These are phyloP conservation scores for Fraxinus xanthoxyloides DNA, from an alignment of 305 asterid genomes.

Conservation along the genomic window DNA sequence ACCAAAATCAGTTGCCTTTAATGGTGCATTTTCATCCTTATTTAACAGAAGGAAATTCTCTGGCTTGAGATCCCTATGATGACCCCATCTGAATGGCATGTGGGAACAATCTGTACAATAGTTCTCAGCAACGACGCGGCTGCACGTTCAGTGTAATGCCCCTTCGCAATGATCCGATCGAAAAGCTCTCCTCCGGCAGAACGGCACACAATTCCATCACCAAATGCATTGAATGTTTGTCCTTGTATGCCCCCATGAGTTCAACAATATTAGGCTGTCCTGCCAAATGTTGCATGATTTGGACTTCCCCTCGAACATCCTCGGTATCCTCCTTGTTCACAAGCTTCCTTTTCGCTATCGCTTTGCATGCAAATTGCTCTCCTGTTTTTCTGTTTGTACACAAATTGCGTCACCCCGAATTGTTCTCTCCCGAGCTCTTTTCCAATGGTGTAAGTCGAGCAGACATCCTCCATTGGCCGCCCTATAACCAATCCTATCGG, in stretches of 20 bases:
- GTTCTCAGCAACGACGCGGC: not conserved
- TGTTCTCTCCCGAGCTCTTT: constrained; percentile 62
- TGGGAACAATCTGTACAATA: not conserved
- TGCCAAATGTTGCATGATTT: not conserved
- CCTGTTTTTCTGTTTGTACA: constrained; percentile 55
- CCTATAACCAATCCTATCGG: constrained; percentile 46
- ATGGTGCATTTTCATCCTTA: too few species aligned
- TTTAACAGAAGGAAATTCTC: constrained; percentile 11
- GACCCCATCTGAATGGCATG: not conserved
- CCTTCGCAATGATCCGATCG: not conserved
- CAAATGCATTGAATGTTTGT: not conserved
- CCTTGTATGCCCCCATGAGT: not conserved
- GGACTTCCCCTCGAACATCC: not conserved
- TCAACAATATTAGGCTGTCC: not conserved
- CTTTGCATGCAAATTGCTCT: constrained; percentile 41
- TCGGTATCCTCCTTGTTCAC: not conserved
- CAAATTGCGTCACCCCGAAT: constrained; percentile 55
- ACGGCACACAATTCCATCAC: not conserved
- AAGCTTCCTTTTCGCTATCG: not conserved
- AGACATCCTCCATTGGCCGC: constrained; percentile 54
- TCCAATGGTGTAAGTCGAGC: constrained; percentile 39
- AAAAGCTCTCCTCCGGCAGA: not conserved
- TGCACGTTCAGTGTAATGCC: not conserved
- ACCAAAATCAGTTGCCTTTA: constrained; percentile 17
- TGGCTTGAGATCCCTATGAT: constrained; percentile 7